These are phyloP conservation scores for Phytopythium delawarense DNA, from an alignment of 352 stramenopile genomes.

Conservation along the genomic window DNA sequence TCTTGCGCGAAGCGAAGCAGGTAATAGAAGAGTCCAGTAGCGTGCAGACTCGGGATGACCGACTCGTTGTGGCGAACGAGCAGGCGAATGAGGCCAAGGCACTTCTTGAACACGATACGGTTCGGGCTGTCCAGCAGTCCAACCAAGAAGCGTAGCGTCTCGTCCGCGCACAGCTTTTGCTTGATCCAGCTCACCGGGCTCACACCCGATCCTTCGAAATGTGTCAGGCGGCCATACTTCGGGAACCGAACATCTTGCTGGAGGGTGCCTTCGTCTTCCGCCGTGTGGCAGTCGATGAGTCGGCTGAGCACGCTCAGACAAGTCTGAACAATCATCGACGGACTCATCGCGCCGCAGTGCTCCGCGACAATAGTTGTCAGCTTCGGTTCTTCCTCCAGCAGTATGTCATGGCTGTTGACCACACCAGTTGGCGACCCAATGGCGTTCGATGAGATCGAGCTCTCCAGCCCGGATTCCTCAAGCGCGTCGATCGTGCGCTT, in stretches of 20 bases:
- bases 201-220: conserved; percentile 78
- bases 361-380: conserved; percentile 75
- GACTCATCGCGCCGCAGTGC: conserved; percentile 74
- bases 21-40: conserved; percentile 86
- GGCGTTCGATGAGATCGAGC: conserved; percentile 32
- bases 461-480: conserved; percentile 53
- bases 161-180: conserved; percentile 61
- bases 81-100: conserved; percentile 70
- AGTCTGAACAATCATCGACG: conserved; percentile 86
- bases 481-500: conserved; percentile 63
- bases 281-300: conserved; percentile 80
- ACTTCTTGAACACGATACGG: conserved; percentile 84
- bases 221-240: conserved; percentile 73
- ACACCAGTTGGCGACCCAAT: conserved; percentile 28
- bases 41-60: conserved; percentile 80
- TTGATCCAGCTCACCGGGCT: conserved; percentile 80
- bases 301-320: conserved; percentile 80
- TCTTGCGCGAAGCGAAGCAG: conserved; percentile 75
- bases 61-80: conserved; percentile 82
- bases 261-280: conserved; percentile 76
- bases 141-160: conserved; percentile 78
- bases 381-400: conserved; percentile 32
- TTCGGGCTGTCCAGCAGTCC: conserved; percentile 78
- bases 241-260: conserved; percentile 74
- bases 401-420: conserved; percentile 23